Base-by-base conservation (phyloP, 345 rosid species). In the Eutrema japonicum region DNA sequence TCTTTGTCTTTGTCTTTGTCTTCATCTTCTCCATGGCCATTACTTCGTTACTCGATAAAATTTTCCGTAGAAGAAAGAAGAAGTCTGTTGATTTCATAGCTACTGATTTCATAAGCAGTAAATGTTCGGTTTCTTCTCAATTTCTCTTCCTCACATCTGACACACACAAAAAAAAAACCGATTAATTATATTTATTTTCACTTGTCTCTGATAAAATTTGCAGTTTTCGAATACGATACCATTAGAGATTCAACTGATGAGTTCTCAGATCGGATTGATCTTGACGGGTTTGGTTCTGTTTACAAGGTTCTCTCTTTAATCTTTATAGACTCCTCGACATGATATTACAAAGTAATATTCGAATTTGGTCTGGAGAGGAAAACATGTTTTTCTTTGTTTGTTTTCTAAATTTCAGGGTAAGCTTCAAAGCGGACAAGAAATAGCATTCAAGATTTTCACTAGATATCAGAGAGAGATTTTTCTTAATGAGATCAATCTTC, bases 381-480 rank as follows among this genome's bases (percentile, higher is more conserved):
- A 55, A 22, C 10, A 27, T 55, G 3, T 14, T 35, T 14, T 18
- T 14, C 0, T 7, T 37, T 18, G 22, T 18, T 18, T 18, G 22
- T 2, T 36, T 64, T 27, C 4, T 9, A 9, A 10, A 13, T 68
- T 79, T 7, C 72, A 88, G 88, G 93, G 90, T 43, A 63, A 45
- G 29, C 72, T 86, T 36, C 51, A 38, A 32, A 85, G 73, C 69
- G 86, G 87, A 70, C 82, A 71, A 59, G 82, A 80, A 70, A 77
- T 86, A 56, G 87, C 89, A 40, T 81, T 86, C 30, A 84, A 78
- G 46, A 79, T 71, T 29, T 84, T 82, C 53, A 0, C 0, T 13
- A 8, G 5, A 51, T 10, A 1, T 1, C 13, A 22, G 9, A 53
- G 3, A 22, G 4, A 27, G 4, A 7, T 2, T 6, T 27, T 73